phyloP scores from a whole-genome alignment of 2,329 filamentous ascomycete genomes.

The Cytospora paraplurivora region DNA sequence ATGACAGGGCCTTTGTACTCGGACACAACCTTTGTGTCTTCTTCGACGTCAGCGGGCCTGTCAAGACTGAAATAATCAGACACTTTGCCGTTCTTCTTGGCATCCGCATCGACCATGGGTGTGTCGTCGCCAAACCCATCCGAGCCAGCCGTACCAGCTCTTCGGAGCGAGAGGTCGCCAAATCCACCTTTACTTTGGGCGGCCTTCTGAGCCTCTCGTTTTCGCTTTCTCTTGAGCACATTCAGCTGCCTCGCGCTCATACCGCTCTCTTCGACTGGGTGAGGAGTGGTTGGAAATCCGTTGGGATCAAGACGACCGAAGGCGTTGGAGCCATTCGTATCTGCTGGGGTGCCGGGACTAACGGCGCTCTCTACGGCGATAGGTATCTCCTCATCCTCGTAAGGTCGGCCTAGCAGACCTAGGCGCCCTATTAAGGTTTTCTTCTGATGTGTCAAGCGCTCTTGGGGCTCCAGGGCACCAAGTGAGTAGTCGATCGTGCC shows the following conservation, averaged over 20 bases:
- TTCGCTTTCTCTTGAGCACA: conserved; percentile 90
- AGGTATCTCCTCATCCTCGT: conserved; percentile 78
- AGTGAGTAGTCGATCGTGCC: conserved; percentile 85
- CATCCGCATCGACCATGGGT: conserved; percentile 52
- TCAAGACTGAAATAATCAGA: conserved; percentile 92
- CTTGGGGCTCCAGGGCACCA: conserved; percentile 77
- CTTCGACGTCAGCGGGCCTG: conserved; percentile 73
- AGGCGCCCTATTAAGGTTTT: conserved; percentile 82
- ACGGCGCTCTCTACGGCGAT: conserved; percentile 61
- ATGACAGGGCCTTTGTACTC: conserved; percentile 88
- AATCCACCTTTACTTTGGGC: conserved; percentile 84
- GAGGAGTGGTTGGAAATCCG: conserved; percentile 42
- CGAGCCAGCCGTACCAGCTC: conserved; percentile 61
- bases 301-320: conserved; percentile 36
- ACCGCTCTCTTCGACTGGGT: conserved; percentile 63
- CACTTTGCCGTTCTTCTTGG: conserved; percentile 64
- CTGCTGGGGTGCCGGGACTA: conserved; percentile 50
- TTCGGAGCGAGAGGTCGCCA: conserved; percentile 77
- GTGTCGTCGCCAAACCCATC: conserved; percentile 65
- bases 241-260: conserved; percentile 94
- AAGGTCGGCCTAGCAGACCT: conserved; percentile 80
- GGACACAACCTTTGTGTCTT: conserved; percentile 88
- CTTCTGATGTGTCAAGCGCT: conserved; percentile 83
- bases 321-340: conserved; percentile 40
- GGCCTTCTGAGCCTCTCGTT: conserved; percentile 84